Evolutionary conservation across 208 protist species (phyloP).

Genomic region (Acanthamoeba sp.): DNA sequence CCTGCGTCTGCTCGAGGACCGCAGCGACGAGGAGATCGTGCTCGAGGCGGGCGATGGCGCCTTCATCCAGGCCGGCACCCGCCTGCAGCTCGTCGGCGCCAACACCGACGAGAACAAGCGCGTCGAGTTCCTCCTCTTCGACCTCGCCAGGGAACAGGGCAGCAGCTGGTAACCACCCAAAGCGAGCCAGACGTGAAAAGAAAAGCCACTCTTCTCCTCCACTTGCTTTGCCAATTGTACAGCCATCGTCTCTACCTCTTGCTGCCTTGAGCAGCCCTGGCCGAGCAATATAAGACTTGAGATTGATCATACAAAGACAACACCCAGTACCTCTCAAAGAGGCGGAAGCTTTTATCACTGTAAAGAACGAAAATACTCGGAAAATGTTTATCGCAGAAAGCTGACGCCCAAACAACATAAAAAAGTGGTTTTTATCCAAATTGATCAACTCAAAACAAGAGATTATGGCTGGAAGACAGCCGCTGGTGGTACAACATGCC

Average conservation of each 20-base stretch:
- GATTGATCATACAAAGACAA: no score
- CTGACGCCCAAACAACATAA: no score
- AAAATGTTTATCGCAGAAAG: no score
- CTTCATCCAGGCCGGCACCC: not conserved
- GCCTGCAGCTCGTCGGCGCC: not conserved
- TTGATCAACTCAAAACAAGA: not conserved
- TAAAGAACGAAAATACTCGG: no score
- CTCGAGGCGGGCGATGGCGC: constrained; percentile 46
- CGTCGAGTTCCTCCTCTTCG: constrained; percentile 73
- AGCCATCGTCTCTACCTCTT: no score
- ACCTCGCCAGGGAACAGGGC: constrained; percentile 6
- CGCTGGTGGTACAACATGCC: not conserved
- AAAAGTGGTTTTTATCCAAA: no score
- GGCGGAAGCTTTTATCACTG: no score
- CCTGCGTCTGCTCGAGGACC: not conserved
- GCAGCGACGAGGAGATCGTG: not conserved
- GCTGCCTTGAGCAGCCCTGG: no score
- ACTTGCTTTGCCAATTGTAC: no score
- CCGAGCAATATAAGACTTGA: no score
- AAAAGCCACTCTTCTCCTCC: not conserved
- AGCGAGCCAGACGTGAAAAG: no score
- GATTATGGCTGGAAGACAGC: constrained; percentile 4
- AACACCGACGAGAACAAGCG: not conserved
- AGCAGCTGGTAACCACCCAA: not conserved
- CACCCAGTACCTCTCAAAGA: no score